Evolutionary conservation across 2,329 filamentous ascomycete genomes (phyloP).

Genomic region (Pseudocercospora cruenta): DNA sequence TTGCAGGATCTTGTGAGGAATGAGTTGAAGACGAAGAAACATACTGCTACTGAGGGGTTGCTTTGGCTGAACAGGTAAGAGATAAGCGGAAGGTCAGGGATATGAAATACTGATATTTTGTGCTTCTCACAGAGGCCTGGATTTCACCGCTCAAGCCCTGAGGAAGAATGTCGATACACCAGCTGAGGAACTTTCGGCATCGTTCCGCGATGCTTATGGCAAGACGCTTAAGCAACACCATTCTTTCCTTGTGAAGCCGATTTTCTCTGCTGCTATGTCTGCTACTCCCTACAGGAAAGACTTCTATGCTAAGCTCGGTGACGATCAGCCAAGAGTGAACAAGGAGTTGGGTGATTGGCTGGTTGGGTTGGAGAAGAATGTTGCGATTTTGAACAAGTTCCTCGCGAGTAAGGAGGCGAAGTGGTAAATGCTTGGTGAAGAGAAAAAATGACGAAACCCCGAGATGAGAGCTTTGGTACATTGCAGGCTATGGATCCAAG

Average conservation of each 20-base stretch:
- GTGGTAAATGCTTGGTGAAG: conserved; percentile 32
- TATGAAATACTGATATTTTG: conserved; percentile 1
- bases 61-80: conserved; percentile 83
- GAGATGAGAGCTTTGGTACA: not conserved
- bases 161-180: conserved; percentile 72
- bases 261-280: conserved; percentile 91
- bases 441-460: not conserved
- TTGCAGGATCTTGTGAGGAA: conserved; percentile 83
- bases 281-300: conserved; percentile 91
- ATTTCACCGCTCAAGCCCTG: conserved; percentile 88
- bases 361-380: conserved; percentile 73
- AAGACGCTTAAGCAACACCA: conserved; percentile 90
- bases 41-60: conserved; percentile 84
- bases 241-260: conserved; percentile 82
- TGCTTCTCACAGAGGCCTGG: conserved; percentile 69
- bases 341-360: conserved; percentile 72
- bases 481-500: not conserved
- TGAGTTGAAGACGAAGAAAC: conserved; percentile 88
- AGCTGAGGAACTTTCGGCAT: conserved; percentile 75
- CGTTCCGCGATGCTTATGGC: conserved; percentile 84
- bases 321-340: conserved; percentile 64
- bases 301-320: conserved; percentile 87
- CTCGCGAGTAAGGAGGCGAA: conserved; percentile 56
- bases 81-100: not conserved
- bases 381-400: conserved; percentile 74